Conservation (phyloP, 169 alveolate genomes). For the Cryptosporidium muris region DNA sequence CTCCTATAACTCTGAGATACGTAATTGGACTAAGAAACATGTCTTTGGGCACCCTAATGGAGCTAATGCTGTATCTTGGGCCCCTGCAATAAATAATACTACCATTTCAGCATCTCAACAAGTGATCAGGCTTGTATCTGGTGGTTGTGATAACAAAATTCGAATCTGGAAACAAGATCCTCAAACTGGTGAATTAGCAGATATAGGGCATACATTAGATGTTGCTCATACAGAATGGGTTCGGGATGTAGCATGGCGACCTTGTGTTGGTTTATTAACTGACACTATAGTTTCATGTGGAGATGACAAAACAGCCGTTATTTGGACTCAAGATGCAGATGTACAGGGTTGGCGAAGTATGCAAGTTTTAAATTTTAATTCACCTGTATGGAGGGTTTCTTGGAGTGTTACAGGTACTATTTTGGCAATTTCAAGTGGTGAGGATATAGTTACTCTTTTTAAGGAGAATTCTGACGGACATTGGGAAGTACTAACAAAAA, state of each 20-base stretch:
- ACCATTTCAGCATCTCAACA: slow-evolving; percentile 63
- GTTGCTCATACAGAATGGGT: slow-evolving; percentile 84
- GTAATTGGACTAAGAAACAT: slow-evolving; percentile 77
- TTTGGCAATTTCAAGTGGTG: slow-evolving; percentile 78
- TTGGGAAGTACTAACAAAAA: slow-evolving; percentile 76
- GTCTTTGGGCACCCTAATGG: slow-evolving; percentile 84
- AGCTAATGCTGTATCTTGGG: slow-evolving; percentile 83
- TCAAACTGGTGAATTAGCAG: slow-evolving; percentile 75
- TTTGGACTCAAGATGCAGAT: slow-evolving; percentile 76
- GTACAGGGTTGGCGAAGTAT: slow-evolving; percentile 74
- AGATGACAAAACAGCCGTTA: slow-evolving; percentile 78
- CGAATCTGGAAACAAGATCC: slow-evolving; percentile 83
- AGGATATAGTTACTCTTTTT: slow-evolving; percentile 70
- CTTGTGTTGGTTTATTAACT: slow-evolving; percentile 75
- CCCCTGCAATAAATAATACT: slow-evolving; percentile 76
- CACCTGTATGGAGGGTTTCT: slow-evolving; percentile 78
- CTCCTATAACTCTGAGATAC: slow-evolving; percentile 71
- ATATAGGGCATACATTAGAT: slow-evolving; percentile 72
- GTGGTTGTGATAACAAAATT: slow-evolving; percentile 85
- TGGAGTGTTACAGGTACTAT: slow-evolving; percentile 80
- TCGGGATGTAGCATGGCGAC: slow-evolving; percentile 90
- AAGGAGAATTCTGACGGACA: slow-evolving; percentile 75
- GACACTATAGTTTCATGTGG: slow-evolving; percentile 83
- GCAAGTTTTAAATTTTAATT: slow-evolving; percentile 73
- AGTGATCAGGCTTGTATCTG: slow-evolving; percentile 83